Base-by-base conservation (phyloP, 352 stramenopile genomes). In the Globisporangium canariense region DNA sequence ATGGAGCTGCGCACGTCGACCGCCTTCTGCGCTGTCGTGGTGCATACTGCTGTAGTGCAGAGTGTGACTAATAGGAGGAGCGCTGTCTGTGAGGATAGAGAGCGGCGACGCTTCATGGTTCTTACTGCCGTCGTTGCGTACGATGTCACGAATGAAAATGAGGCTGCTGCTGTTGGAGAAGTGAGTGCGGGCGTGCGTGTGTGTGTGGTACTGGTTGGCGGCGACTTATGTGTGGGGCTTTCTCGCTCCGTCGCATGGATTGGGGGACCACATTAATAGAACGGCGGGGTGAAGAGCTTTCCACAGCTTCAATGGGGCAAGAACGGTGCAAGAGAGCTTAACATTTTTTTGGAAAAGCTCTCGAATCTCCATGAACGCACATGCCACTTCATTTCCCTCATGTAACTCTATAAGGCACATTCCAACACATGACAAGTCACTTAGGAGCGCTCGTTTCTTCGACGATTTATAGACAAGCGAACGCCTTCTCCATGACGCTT, bases 271-370 rank as follows among this genome's bases (percentile, higher is more conserved):
- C 25, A 58, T 58, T 58, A 58, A 58, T 58, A 58, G 52, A 43
- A 45, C 52, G 11, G 51, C 43, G 43, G 43, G 22, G 25, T 41
- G 50, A 55, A 56, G 28, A 25, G 28, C 3, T 43, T 58, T 45
- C 30, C 52, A 58, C 52, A 58, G 52, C 52, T 58, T 58, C 52
- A 58, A 58, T 58, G 52, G n/a, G 52, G 52, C 41, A 58, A 8
- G 52, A 58, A 58, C 45, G 18, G 16, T 40, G 38, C 2, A 9
- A 18, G 8, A 13, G 34, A 40, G 34, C 7, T 40, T 40, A 40
- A 40, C 13, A 13, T 40, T 40, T 11, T 11, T 28, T 28, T 28
- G 10, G 36, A 41, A 41, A 14, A 41, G 36, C 36, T 16, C 36
- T 41, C 6, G 36, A 41, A 41, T 41, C 36, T 41, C 4, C 36